These are phyloP conservation scores for Solanum hybrid DNA, from an alignment of 305 asterid genomes.

Conservation along the genomic window DNA sequence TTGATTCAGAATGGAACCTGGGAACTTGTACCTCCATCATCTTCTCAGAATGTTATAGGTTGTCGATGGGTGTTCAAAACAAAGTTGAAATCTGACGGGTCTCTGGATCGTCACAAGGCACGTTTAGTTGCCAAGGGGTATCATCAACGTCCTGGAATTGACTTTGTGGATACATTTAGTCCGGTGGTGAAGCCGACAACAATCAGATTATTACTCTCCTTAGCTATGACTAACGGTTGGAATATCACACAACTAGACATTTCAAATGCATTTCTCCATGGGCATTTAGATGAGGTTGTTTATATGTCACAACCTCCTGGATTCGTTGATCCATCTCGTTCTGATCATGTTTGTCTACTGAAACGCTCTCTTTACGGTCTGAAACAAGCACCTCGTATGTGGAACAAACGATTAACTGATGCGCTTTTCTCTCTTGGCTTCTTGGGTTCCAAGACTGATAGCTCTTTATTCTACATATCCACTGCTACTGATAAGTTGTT, in stretches of 20 bases:
- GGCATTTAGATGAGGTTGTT: background rate
- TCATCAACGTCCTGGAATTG: background rate
- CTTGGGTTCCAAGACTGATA: background rate
- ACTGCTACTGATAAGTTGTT: background rate
- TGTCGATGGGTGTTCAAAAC: background rate
- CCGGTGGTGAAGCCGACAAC: background rate
- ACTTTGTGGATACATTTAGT: background rate
- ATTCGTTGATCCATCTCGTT: background rate
- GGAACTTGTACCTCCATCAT: background rate
- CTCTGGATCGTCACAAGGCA: background rate
- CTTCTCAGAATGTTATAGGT: background rate
- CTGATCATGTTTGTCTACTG: background rate
- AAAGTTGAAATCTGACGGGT: background rate
- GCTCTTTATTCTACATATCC: background rate
- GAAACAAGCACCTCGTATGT: background rate
- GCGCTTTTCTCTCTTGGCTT: background rate
- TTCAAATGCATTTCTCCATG: background rate
- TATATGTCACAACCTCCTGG: background rate
- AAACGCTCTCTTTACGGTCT: background rate
- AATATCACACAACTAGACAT: background rate
- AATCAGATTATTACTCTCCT: background rate
- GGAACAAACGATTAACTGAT: background rate
- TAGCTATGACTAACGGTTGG: background rate
- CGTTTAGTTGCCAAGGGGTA: background rate
- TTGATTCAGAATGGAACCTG: background rate